Evolutionary conservation across 2,329 filamentous ascomycete genomes (phyloP), one percentile per base, ranked within the genome.

Genomic region (Paracoccidioides brasiliensis): DNA sequence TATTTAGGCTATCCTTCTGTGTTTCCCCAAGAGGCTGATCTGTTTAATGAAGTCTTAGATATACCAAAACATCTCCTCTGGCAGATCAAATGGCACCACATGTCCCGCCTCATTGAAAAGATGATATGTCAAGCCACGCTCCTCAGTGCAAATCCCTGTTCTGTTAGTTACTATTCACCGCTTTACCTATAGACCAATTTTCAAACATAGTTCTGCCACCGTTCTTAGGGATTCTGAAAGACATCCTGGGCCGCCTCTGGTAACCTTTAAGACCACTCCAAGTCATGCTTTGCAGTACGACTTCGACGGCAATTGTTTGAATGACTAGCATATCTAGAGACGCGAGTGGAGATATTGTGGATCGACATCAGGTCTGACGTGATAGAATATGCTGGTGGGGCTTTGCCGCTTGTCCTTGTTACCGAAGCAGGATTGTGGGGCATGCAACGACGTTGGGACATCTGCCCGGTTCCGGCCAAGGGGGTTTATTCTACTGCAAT

Each of bases 251-350:
- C n/a, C 60, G 60, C 14, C 59, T 15, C n/a, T 64, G 59, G 48
- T 72, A 70, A 1, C 70, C 71, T 53, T 70, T 69, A 3, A 56
- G 58, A 4, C 70, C 69, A 37, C 62, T 58, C 69, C 70, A 73
- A 10, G 70, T 72, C 69, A 73, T 71, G 53, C 72, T 72, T 56
- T 72, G 69, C 38, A 72, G 59, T 4, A 60, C 62, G 4, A 72
- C 55, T 48, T 72, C 66, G 7, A 64, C 64, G 3, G 69, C 70
- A n/a, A n/a, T n/a, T 52, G 69, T 49, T 57, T 72, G 68, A 53
- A 70, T 72, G 57, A 71, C 60, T 37, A 71, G 54, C 63, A 72
- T 64, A 59, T 72, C 70, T 58, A 65, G 59, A 72, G 42, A 72
- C 55, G 55, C 72, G 68, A 5, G 72, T 59, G 10, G 65, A 63